A percentile compares a stretch with the other conserved stretches of the same genome.
Conservation (phyloP, 345 rosid genomes). For the Chamaenerion angustifolium region DNA sequence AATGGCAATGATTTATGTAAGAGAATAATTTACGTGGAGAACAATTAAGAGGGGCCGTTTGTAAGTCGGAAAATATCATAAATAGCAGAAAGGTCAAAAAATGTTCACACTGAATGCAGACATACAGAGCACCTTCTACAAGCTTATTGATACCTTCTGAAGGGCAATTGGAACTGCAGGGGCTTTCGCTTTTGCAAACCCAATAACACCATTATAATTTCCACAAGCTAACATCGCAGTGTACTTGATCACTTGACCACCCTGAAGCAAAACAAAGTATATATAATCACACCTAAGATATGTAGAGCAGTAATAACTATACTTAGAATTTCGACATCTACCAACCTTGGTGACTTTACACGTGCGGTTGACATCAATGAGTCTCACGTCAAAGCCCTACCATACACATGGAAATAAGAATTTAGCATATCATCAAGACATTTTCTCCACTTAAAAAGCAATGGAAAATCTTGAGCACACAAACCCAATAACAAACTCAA, state of each 20-base stretch:
- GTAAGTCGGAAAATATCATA: no score
- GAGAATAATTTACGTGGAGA: no score
- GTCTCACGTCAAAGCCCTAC: slow-evolving; percentile 86
- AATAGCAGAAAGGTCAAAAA: no score
- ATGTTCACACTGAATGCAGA: no score
- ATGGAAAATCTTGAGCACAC: neutral
- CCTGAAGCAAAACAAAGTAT: slow-evolving; percentile 22
- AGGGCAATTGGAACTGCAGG: slow-evolving; percentile 63
- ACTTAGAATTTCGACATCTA: neutral
- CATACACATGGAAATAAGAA: slow-evolving; percentile 1
- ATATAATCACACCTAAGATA: neutral
- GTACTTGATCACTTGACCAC: slow-evolving; percentile 68
- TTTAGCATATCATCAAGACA: neutral
- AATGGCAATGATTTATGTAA: no score
- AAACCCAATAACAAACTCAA: neutral
- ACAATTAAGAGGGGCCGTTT: no score
- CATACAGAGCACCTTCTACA: neutral
- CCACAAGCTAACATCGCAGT: slow-evolving; percentile 82
- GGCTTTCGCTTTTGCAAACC: slow-evolving; percentile 85
- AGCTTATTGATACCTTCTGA: slow-evolving; percentile 49
- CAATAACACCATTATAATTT: slow-evolving; percentile 80
- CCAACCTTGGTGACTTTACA: slow-evolving; percentile 88
- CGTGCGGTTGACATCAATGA: slow-evolving; percentile 79
- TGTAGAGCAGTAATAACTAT: neutral
- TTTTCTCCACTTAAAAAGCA: neutral